Evolutionary conservation across 2,329 filamentous ascomycete genomes (phyloP).

Genomic region (Penicillium sp.): DNA sequence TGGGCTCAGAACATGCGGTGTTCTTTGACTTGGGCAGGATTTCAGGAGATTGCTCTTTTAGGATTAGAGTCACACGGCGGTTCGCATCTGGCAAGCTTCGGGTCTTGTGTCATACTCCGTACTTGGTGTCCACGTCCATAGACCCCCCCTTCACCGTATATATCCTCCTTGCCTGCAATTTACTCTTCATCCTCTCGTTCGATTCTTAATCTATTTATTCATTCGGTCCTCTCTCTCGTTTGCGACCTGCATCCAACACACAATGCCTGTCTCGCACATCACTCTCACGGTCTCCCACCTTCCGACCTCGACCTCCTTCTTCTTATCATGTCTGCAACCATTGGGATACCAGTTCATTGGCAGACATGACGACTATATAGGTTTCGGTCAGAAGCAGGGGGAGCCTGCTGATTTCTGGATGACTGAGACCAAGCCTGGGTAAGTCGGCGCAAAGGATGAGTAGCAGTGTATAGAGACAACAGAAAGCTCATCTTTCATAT

Average conservation of each 20-base stretch:
- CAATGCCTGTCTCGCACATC: constrained; percentile 64
- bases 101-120: constrained; percentile 17
- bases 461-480: neutral
- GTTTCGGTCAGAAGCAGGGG: constrained; percentile 59
- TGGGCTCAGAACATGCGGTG: constrained; percentile 9
- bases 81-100: constrained; percentile 15
- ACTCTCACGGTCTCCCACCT: constrained; percentile 74
- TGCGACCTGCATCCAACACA: constrained; percentile 7
- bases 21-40: constrained; percentile 21
- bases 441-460: constrained; percentile 25
- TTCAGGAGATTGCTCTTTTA: constrained; percentile 6
- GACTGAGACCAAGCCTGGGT: constrained; percentile 62
- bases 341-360: constrained; percentile 74
- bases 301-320: constrained; percentile 79
- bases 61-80: constrained; percentile 7
- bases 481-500: constrained; percentile 16
- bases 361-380: constrained; percentile 61
- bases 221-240: neutral
- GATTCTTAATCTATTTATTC: neutral
- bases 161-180: constrained; percentile 15
- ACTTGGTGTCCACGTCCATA: constrained; percentile 10
- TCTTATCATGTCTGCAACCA: constrained; percentile 74
- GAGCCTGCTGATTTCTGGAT: constrained; percentile 63
- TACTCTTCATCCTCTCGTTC: neutral
- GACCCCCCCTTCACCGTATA: constrained; percentile 21